These are phyloP conservation scores for Castanea crenata DNA, from an alignment of 306 rosid species.

Conservation along the genomic window DNA sequence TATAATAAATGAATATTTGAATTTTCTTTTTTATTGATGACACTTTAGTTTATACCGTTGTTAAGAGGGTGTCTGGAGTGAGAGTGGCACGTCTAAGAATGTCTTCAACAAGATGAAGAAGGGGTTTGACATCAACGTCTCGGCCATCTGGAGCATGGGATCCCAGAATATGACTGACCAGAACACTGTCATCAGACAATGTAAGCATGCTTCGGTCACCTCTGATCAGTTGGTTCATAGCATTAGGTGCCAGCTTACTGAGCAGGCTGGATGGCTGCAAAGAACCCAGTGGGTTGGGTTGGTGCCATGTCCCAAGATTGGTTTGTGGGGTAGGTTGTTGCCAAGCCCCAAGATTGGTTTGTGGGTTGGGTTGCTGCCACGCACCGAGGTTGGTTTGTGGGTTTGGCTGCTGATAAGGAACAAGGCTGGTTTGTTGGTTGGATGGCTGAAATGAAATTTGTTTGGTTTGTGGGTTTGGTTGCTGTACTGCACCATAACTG, in stretches of 20 bases:
- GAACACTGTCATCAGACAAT: conserved; percentile 40
- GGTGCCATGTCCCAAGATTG: background rate
- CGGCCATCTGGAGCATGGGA: conserved; percentile 50
- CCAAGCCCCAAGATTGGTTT: background rate
- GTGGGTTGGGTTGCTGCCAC: background rate
- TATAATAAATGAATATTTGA: background rate
- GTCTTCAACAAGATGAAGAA: conserved; percentile 55
- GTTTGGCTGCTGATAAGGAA: background rate
- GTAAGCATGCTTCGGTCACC: conserved; percentile 21
- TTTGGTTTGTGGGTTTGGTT: background rate
- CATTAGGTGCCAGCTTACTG: conserved; percentile 7
- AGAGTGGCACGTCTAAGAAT: conserved; percentile 39
- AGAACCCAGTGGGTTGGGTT: background rate
- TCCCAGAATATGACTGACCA: conserved; percentile 43
- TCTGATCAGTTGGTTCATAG: conserved; percentile 40
- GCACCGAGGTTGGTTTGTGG: background rate
- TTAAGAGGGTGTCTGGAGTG: conserved; percentile 15
- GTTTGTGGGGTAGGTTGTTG: no score
- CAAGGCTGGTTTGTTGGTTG: no score
- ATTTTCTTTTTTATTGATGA: background rate
- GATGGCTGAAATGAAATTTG: background rate
- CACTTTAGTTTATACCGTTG: conserved; percentile 25
- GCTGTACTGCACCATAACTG: background rate
- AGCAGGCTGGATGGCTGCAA: background rate
- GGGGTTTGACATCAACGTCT: conserved; percentile 43